Conservation (phyloP, 2,329 filamentous ascomycete species). For the Peltaster fructicola region DNA sequence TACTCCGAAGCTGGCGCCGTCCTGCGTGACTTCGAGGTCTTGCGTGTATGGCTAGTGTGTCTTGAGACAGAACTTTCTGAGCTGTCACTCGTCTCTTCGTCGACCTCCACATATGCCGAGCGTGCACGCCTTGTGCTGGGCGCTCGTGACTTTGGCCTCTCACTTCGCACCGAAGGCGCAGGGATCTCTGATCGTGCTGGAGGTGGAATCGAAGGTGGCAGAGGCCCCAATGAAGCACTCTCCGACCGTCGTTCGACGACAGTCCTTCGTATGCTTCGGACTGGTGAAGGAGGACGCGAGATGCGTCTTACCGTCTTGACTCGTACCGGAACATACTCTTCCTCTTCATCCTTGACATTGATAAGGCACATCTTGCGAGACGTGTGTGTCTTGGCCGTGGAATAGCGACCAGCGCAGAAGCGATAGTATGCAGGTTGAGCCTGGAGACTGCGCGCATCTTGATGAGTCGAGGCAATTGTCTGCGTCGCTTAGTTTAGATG, state of each 20-base stretch:
- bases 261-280: no score
- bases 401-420: neutral
- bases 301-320: conserved; percentile 22
- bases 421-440: no score
- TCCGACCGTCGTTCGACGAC: no score
- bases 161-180: conserved; percentile 1
- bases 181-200: conserved; percentile 8
- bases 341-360: conserved; percentile 28
- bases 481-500: no score
- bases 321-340: conserved; percentile 13
- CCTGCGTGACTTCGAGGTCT: conserved; percentile 8
- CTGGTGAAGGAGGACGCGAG: conserved; percentile 23
- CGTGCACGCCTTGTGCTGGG: conserved; percentile 11
- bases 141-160: conserved; percentile 9
- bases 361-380: conserved; percentile 28
- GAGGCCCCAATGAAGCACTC: no score
- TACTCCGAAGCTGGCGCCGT: conserved; percentile 17
- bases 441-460: no score
- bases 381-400: conserved; percentile 2
- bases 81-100: conserved; percentile 12
- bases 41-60: conserved; percentile 11
- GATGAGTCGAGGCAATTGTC: no score
- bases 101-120: conserved; percentile 23
- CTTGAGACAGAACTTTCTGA: conserved; percentile 15
- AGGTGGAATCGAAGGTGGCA: conserved; percentile 18